Base-by-base conservation (phyloP, 2,329 filamentous ascomycete species). In the Clarireedia sp. region DNA sequence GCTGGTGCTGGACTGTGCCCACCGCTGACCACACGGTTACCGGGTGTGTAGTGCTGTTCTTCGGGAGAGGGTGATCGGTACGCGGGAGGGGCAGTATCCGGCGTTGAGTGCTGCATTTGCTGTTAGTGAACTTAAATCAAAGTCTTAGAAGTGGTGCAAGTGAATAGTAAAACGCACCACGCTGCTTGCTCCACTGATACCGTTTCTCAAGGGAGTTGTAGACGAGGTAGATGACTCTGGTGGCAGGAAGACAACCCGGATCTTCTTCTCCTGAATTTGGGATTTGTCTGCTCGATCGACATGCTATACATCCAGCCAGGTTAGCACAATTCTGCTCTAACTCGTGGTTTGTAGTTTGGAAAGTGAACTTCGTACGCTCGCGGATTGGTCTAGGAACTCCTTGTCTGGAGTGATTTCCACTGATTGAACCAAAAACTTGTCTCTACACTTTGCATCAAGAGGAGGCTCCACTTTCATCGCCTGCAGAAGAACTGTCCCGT, bases 371-470 rank as follows among this genome's bases (percentile, higher is more conserved):
- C 86, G 66, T 79, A 95, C 90, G 67, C 96, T 89, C 46, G 88
- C 81, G 48, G 85, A 79, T 60, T 95, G 83, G 69, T 87, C 95
- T 57, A 79, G 78, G 66, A 89, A 89, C 67, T 96, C 90, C 74
- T 90, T 89, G 68, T 95, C 89, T 60, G 84, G 78, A 21, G 86
- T 86, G 62, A 96, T 88, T 51, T 84, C 78, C 48, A 95, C 89
- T 24, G 91, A 95, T 74, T 97, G 92, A 37, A 97, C 92, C 54
- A 97, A 82, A 73, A 97, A 97, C 77, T 97, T 97, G 80, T 97
- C 92, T 72, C 89, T 87, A 77, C 94, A 99, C 72, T 90, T 91
- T 60, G 87, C 85, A 70, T 96, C 91, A 56, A 78, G 72, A 19
- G 91, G 82, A 55, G 92, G 92, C 67, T 97, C 91, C 68, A 90